Evolutionary conservation across 73 alveolate genomes (phyloP), one percentile per base, ranked within the genome.

Genomic region (Paramecium sexaurelia): DNA sequence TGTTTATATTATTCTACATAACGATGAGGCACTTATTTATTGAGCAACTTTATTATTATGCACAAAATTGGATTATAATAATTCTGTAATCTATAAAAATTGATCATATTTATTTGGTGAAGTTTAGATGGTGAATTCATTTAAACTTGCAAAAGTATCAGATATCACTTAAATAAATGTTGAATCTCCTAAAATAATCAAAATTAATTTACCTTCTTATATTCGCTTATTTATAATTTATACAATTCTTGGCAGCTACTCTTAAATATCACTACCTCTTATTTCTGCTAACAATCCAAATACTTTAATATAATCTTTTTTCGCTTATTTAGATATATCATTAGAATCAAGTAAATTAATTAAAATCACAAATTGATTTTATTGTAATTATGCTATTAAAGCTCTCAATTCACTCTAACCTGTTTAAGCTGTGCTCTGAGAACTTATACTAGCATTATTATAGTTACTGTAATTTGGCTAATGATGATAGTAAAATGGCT

Each of bases 261-360:
- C 94, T 27, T 37, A 35, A 24, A 88, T 26, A 29, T 68, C 87
- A n/a, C 56, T 56, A 29, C 87, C 94, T 41, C 69, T 39, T 27
- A 88, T 37, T 39, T 88, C 85, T 19, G 84, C 83, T 13, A 88
- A 68, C 7, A 88, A 13, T 0, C 91, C 89, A 68, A 88, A 35
- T 41, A 88, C 78, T 68, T 88, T 88, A 41, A 88, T 88, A 61
- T 61, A 68, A 7, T 88, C 94, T 26, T 82, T 88, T 33, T 88
- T 88, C 1, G 90, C 87, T 11, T 55, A 36, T 61, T 68, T 88
- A 57, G 68, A 78, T 5, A 78, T 41, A 22, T 78, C 90, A 78
- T 78, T 37, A 0, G 32, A 39, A 43, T 78, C 90, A 39, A 78
- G 73, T 41, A 78, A 24, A 43, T 78, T 78, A 9, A 29, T 41